phyloP scores from a whole-genome alignment of 176 grass and related monocot species.

The Chloris gayana region DNA sequence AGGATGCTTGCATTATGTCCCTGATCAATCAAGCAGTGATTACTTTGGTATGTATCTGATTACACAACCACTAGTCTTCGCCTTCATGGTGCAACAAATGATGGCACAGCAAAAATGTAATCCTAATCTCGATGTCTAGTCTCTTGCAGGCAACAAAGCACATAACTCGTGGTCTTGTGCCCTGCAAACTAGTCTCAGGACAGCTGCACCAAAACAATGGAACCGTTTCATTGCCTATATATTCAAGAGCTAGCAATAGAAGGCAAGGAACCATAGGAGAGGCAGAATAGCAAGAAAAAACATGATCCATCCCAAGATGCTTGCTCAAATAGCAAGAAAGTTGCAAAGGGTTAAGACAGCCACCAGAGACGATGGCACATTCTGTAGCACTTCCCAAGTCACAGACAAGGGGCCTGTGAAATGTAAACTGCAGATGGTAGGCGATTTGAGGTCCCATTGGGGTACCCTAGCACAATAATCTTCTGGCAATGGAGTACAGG shows the following conservation, averaged over 20 bases:
- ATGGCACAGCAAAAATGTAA: slow-evolving; percentile 33
- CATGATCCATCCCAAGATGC: slow-evolving; percentile 20
- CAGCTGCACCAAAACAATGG: slow-evolving; percentile 1
- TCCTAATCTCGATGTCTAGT: slow-evolving; percentile 36
- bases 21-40: slow-evolving; percentile 13
- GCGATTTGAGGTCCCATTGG: slow-evolving; percentile 57
- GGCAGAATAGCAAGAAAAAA: neutral
- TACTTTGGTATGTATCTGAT: slow-evolving; percentile 34
- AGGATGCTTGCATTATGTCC: slow-evolving; percentile 13
- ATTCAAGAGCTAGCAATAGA: neutral
- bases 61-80: neutral
- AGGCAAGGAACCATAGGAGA: slow-evolving; percentile 12
- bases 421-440: slow-evolving; percentile 52
- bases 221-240: neutral
- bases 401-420: slow-evolving; percentile 47
- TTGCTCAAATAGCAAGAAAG: neutral
- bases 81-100: slow-evolving; percentile 2
- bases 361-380: slow-evolving; percentile 7
- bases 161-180: slow-evolving; percentile 36
- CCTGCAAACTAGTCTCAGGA: slow-evolving; percentile 26
- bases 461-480: slow-evolving; percentile 43
- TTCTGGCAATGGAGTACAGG: slow-evolving; percentile 53
- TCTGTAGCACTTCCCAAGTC: slow-evolving; percentile 13
- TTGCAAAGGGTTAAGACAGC: slow-evolving; percentile 34
- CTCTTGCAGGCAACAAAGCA: slow-evolving; percentile 11